Conservation (phyloP, 2,329 filamentous ascomycete genomes). For the Mariannaea elegans region DNA sequence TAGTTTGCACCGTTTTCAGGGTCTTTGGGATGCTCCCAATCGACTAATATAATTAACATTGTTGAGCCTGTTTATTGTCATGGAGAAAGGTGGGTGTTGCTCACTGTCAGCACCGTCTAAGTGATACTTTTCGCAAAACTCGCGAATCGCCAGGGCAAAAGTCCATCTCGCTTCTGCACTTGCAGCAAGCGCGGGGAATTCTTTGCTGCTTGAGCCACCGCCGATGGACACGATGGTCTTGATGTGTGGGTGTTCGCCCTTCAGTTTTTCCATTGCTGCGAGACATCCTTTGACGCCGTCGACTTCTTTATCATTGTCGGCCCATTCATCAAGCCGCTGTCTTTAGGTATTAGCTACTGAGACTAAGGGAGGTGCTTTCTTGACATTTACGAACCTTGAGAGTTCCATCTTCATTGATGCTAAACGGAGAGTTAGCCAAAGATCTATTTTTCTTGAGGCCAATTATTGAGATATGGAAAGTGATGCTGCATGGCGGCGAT, state of each 20-base stretch:
- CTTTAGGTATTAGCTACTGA: not conserved
- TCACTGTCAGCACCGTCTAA: constrained; percentile 73
- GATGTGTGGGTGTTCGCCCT: constrained; percentile 63
- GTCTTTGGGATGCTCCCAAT: constrained; percentile 73
- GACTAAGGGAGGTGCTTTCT: not conserved
- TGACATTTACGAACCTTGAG: constrained; percentile 51
- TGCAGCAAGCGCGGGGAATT: constrained; percentile 66
- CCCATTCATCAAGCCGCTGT: constrained; percentile 67
- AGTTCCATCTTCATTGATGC: constrained; percentile 46
- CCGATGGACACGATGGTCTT: constrained; percentile 71
- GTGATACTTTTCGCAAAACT: constrained; percentile 63
- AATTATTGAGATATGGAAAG: not conserved
- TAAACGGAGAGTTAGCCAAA: constrained; percentile 30
- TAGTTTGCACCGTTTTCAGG: constrained; percentile 65
- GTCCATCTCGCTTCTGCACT: constrained; percentile 56
- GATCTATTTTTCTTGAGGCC: not conserved
- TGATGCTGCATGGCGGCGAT: too few relatives aligned
- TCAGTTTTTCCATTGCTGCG: constrained; percentile 66
- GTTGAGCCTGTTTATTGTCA: not conserved
- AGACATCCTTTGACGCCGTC: constrained; percentile 69
- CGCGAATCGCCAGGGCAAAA: constrained; percentile 63
- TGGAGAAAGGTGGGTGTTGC: not conserved
- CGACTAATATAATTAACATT: constrained; percentile 54
- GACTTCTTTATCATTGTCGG: constrained; percentile 67
- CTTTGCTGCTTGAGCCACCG: constrained; percentile 69